A percentile compares a stretch with the other conserved stretches of the same genome.
Evolutionary conservation across 2,329 filamentous ascomycete species (phyloP).

Genomic region (Fusarium udum): DNA sequence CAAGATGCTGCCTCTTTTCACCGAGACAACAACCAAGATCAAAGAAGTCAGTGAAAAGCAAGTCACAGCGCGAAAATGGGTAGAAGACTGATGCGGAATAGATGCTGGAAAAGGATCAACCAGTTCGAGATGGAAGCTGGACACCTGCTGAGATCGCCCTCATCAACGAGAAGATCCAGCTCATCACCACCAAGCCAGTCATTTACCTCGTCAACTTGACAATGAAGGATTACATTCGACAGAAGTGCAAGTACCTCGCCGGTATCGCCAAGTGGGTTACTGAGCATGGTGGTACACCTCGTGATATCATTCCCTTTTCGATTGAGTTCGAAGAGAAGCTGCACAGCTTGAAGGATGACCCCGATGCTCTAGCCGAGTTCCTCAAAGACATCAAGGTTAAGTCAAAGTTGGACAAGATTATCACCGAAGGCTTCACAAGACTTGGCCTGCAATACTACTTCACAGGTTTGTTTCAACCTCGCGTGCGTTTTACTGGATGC

Average conservation of each 20-base stretch:
- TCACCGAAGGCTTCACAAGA: constrained; percentile 56
- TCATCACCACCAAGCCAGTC: constrained; percentile 57
- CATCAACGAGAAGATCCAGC: constrained; percentile 57
- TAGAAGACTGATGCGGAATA: constrained; percentile 15
- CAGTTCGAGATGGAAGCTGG: constrained; percentile 55
- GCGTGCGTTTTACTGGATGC: no score
- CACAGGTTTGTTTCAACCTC: constrained; percentile 42
- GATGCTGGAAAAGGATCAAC: constrained; percentile 53
- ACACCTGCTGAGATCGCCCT: constrained; percentile 54
- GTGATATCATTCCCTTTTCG: constrained; percentile 56
- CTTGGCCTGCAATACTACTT: constrained; percentile 58
- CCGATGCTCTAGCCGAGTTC: constrained; percentile 47
- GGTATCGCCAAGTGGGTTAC: constrained; percentile 57
- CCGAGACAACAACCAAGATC: constrained; percentile 55
- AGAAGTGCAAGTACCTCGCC: constrained; percentile 58
- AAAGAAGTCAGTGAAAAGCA: constrained; percentile 36
- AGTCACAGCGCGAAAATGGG: no score
- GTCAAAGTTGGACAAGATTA: constrained; percentile 54
- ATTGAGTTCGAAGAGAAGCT: constrained; percentile 58
- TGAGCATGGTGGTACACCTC: constrained; percentile 53
- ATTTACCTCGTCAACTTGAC: constrained; percentile 58
- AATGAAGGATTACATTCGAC: constrained; percentile 58
- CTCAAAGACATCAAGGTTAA: constrained; percentile 54
- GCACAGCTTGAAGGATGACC: constrained; percentile 51
- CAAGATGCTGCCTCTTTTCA: constrained; percentile 57